phyloP scores from a whole-genome alignment of 192 early-diverging fungal genomes.

The Backusella parvicylindrica region DNA sequence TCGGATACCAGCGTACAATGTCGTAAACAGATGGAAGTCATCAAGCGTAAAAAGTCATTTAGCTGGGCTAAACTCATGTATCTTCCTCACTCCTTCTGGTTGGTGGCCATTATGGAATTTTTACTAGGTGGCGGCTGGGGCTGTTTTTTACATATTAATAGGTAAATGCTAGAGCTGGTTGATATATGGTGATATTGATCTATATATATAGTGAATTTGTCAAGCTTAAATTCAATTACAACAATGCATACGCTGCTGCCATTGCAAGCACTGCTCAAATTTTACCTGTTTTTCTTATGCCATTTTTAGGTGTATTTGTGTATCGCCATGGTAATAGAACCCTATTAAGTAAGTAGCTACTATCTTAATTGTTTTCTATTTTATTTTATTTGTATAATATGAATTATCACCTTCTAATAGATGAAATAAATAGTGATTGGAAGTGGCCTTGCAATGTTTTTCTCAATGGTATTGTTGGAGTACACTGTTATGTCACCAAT shows the following conservation, averaged over 20 bases:
- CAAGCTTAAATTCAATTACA: constrained; percentile 61
- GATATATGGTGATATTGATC: neutral
- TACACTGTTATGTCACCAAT: constrained; percentile 50
- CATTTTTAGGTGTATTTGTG: constrained; percentile 68
- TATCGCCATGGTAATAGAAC: constrained; percentile 63
- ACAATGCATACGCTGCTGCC: constrained; percentile 59
- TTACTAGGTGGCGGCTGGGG: constrained; percentile 60
- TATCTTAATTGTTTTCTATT: neutral
- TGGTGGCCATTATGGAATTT: constrained; percentile 55
- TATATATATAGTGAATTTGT: constrained; percentile 56
- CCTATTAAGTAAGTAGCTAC: constrained; percentile 38
- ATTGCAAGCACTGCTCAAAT: constrained; percentile 65
- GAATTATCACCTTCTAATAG: neutral
- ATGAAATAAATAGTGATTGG: constrained; percentile 20
- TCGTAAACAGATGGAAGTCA: constrained; percentile 20
- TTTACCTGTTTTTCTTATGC: constrained; percentile 68
- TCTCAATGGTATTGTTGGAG: constrained; percentile 39
- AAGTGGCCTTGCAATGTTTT: constrained; percentile 20
- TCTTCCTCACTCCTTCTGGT: constrained; percentile 60
- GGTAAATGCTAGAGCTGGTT: constrained; percentile 13
- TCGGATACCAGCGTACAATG: constrained; percentile 11
- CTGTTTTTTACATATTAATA: constrained; percentile 65
- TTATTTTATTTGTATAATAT: neutral
- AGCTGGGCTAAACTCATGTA: constrained; percentile 50
- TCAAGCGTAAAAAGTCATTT: constrained; percentile 56